These are phyloP conservation scores for Metschnikowia similis DNA, from an alignment of 805 yeast species.

Conservation along the genomic window DNA sequence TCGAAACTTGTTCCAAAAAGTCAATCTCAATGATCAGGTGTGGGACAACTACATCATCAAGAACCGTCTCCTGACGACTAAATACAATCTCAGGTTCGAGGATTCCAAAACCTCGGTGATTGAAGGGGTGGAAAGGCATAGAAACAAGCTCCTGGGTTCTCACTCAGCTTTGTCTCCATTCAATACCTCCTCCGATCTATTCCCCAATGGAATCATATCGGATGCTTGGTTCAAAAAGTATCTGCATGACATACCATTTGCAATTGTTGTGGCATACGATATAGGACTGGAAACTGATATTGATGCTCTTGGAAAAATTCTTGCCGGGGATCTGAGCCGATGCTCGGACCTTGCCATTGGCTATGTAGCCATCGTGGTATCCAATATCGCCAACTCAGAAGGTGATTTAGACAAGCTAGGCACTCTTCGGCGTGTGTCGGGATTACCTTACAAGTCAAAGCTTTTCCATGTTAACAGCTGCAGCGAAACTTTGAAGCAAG, in stretches of 20 bases:
- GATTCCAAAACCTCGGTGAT: conserved; percentile 4
- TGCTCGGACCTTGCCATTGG: conserved; percentile 8
- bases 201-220: conserved; percentile 27
- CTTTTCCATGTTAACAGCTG: conserved; percentile 18
- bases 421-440: conserved; percentile 25
- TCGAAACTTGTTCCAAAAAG: conserved; percentile 10
- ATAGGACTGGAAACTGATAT: conserved; percentile 11
- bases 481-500: conserved; percentile 18
- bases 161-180: conserved; percentile 38
- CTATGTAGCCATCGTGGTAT: conserved; percentile 24
- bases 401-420: conserved; percentile 22
- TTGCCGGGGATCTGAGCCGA: conserved; percentile 10
- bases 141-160: conserved; percentile 3
- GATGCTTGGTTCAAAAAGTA: conserved; percentile 36
- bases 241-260: conserved; percentile 28
- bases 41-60: conserved; percentile 40
- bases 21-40: conserved; percentile 16
- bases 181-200: conserved; percentile 24
- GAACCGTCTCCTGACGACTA: conserved; percentile 31
- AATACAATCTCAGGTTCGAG: conserved; percentile 23
- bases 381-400: conserved; percentile 9
- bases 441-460: conserved; percentile 29
- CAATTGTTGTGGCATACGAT: conserved; percentile 20
- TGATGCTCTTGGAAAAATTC: conserved; percentile 11
- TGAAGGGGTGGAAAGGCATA: conserved; percentile 5